Evolutionary conservation across 495 filamentous ascomycete species (phyloP), one percentile per base, ranked within the genome.

Genomic region (Aeminium ludgeri): DNA sequence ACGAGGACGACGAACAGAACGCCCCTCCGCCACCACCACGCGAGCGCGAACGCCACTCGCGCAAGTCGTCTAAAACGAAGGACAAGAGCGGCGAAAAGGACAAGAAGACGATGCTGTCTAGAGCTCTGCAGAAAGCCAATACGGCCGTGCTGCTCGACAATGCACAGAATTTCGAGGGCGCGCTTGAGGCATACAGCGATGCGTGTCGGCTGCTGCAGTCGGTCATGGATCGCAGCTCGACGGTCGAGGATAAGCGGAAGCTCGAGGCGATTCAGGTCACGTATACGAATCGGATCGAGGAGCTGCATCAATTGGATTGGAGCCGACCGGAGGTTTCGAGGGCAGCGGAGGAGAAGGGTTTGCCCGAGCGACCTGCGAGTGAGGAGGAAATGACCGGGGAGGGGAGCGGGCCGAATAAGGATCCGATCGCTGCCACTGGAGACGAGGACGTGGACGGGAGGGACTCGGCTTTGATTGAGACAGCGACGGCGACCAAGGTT

Each of bases 91-190:
- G 51, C 19, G 59, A 62, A 42, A 55, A 54, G 42, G 60, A 63
- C 41, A 63, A 93, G 53, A 94, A 91, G 60, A 75, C 75, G 17
- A 95, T 94, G 82, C 66, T 97, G 13, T 89, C 86, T 3, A 85
- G 80, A 54, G 89, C 89, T 6, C 63, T 97, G 31, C 77, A 91
- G 51, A 94, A 94, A 59, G 89, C 89, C 29, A 93, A 95, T 50
- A 89, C 82, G 17, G 89, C 89, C 6, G 89, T 97, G 12, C 68
- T 91, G 40, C 72, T 96, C 23, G 89, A 97, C 58, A 91, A 93
- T 64, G 85, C 83, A 3, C 80, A 86, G 51, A 93, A 95, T 56
- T 80, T 86, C 49, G 84, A 89, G 56, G 86, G 86, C 18, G 89
- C 89, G 20, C 79, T 89, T 64, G 73, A 83, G 51, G 86, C 89